Evolutionary conservation across 2,329 filamentous ascomycete species (phyloP), one percentile per base, ranked within the genome.

Genomic region (Malbranchea cinnamomea): DNA sequence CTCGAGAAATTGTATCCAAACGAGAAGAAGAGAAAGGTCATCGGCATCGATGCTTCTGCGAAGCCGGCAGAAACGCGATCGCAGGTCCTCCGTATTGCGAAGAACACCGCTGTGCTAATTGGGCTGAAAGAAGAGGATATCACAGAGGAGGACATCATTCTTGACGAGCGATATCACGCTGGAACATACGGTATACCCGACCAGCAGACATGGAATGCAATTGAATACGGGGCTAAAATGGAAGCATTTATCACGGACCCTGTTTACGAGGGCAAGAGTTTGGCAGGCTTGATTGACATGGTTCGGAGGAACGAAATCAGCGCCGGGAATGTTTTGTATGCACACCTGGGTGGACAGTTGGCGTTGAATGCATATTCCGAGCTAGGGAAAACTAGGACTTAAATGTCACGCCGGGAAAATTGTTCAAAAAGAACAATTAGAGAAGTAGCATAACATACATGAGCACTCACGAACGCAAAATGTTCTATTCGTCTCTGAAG

Each of bases 231-330:
- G 4, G 77, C 77, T 0, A 50, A 59, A 35, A 78, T 70, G 1
- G 78, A 82, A 56, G 77, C 68, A 0, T 74, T 82, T 42, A 77
- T 82, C 38, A 81, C 75, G 0, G 77, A 82, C 45, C 77, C 76
- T 0, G 77, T 82, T 2, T 82, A 82, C 44, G 76, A 80, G 54
- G 78, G 78, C 1, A 82, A 82, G 65, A 78, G 71, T 41, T 54
- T 82, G 49, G 74, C 74, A 3, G 77, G 76, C 0, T 65, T 81
- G 73, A 68, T 80, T 41, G 73, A 74, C 46, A 54, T 80, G 57
- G 68, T 79, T 11, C 64, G 57, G 38, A 68, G 65, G 29, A 74
- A 67, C 0, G 68, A 74, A 48, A 71, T 81, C 34, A 50, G 53
- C 3, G 63, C 63, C 0, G 71, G 70, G n/a, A 78, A 76, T 43